Conservation (phyloP, 2,329 filamentous ascomycete genomes). For the Chaetothyriales sp. region DNA sequence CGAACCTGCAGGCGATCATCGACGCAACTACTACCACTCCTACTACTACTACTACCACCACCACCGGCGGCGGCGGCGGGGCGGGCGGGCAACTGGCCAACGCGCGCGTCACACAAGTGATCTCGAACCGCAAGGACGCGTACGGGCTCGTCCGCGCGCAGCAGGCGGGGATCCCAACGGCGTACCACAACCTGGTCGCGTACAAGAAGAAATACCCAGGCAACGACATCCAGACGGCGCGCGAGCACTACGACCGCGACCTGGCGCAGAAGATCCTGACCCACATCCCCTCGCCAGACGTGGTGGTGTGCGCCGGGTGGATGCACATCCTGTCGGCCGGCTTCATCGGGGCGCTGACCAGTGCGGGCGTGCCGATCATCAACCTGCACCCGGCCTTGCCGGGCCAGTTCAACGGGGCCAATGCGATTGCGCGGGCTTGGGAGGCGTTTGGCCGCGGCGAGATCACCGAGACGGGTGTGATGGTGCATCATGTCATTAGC, state of each 20-base stretch:
- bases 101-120: conserved; percentile 45
- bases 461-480: conserved; percentile 58
- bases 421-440: conserved; percentile 65
- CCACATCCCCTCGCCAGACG: conserved; percentile 43
- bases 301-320: conserved; percentile 72
- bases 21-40: conserved; percentile 34
- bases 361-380: conserved; percentile 52
- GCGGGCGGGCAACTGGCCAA: conserved; percentile 32
- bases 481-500: conserved; percentile 71
- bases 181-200: conserved; percentile 66
- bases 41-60: too few relatives aligned
- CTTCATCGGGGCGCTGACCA: conserved; percentile 55
- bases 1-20: conserved; percentile 66
- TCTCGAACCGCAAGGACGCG: conserved; percentile 50
- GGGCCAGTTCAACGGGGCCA: conserved; percentile 60
- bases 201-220: conserved; percentile 60
- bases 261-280: conserved; percentile 52
- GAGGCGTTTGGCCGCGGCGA: conserved; percentile 55
- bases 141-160: conserved; percentile 48
- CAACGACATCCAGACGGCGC: conserved; percentile 38
- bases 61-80: conserved; percentile 22
- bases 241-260: conserved; percentile 58
- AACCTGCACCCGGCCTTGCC: conserved; percentile 67
- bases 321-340: conserved; percentile 64
- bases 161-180: conserved; percentile 50